Conservation (phyloP, 78 protist species). For the Emiliania huxleyi region DNA sequence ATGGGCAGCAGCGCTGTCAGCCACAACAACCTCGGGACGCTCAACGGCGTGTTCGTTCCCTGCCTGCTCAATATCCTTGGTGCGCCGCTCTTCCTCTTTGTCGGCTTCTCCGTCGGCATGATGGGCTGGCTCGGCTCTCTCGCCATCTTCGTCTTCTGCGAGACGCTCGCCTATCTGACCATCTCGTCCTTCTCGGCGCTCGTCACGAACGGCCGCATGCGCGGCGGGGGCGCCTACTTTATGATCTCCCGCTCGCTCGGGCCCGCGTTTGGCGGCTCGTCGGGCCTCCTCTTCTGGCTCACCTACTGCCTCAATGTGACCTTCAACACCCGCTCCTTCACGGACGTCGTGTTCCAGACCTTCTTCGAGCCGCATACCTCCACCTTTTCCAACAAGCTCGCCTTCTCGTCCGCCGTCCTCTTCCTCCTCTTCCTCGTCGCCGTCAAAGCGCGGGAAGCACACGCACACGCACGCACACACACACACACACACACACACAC, state of each 20-base stretch:
- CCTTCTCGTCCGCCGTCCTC: neutral
- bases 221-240: slow-evolving; percentile 81
- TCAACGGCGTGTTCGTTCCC: slow-evolving; percentile 35
- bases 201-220: slow-evolving; percentile 80
- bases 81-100: slow-evolving; percentile 50
- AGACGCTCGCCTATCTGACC: slow-evolving; percentile 54
- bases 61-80: slow-evolving; percentile 48
- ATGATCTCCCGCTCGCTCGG: slow-evolving; percentile 81
- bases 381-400: neutral
- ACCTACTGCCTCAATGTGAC: slow-evolving; percentile 63
- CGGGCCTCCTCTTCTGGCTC: slow-evolving; percentile 69
- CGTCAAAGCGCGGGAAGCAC: no score
- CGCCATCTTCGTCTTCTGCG: slow-evolving; percentile 22
- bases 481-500: no score
- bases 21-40: slow-evolving; percentile 10
- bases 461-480: no score
- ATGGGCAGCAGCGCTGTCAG: neutral
- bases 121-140: slow-evolving; percentile 39
- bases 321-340: slow-evolving; percentile 69
- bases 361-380: neutral
- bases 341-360: neutral
- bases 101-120: slow-evolving; percentile 75
- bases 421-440: neutral
- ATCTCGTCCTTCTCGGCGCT: slow-evolving; percentile 78
- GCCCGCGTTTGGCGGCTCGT: slow-evolving; percentile 64